These are phyloP conservation scores for Leishmania turanica DNA, from an alignment of 208 protist genomes.

Conservation along the genomic window DNA sequence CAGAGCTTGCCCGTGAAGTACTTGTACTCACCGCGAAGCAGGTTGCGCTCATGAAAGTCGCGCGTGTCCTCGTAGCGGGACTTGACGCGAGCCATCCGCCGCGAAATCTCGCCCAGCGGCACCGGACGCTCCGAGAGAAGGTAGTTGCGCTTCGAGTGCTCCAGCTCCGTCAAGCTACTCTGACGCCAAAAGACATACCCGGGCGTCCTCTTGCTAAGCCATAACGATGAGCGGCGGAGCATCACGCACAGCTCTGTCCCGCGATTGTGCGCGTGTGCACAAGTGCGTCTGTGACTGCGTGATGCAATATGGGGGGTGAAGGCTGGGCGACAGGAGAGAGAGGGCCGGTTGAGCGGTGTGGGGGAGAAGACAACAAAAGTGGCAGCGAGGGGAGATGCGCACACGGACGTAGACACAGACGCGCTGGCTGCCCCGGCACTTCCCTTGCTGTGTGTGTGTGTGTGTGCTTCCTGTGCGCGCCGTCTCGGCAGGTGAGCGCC, in stretches of 20 bases:
- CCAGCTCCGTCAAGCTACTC: slow-evolving; percentile 71
- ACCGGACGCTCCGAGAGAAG: slow-evolving; percentile 70
- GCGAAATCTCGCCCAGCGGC: slow-evolving; percentile 79
- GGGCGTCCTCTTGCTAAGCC: slow-evolving; percentile 70
- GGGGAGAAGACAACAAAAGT: not conserved
- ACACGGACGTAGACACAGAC: not conserved
- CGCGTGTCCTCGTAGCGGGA: slow-evolving; percentile 70
- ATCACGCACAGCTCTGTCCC: slow-evolving; percentile 24
- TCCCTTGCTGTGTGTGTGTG: not conserved
- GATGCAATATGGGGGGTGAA: not conserved
- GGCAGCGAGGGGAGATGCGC: not conserved
- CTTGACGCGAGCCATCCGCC: slow-evolving; percentile 85
- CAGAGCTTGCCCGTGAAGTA: slow-evolving; percentile 93
- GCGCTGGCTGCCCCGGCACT: not conserved
- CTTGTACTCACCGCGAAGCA: slow-evolving; percentile 94
- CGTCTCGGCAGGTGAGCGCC: not conserved
- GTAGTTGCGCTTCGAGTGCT: slow-evolving; percentile 81
- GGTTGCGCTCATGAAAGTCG: slow-evolving; percentile 82
- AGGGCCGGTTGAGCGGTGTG: not conserved
- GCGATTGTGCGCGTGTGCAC: not conserved
- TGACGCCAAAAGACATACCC: slow-evolving; percentile 93
- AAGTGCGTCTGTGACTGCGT: not conserved
- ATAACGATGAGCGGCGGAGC: slow-evolving; percentile 24
- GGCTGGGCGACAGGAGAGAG: slow-evolving; percentile 4
- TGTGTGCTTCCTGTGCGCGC: not conserved